Evolutionary conservation across 1,284 basidiomycete species (phyloP).

Genomic region (Afroboletus lepidellus): DNA sequence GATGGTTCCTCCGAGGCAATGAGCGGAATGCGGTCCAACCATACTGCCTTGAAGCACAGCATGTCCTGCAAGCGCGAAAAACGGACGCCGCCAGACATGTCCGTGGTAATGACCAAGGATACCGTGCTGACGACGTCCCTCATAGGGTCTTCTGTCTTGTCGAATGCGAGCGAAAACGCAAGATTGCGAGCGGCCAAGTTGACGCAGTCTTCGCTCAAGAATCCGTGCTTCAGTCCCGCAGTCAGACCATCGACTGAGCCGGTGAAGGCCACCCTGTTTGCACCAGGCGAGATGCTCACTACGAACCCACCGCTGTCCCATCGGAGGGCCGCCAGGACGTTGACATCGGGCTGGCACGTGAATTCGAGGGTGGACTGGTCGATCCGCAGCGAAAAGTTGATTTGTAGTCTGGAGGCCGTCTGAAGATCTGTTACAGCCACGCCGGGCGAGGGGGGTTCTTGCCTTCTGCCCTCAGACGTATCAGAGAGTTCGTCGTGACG

Average conservation of each 20-base stretch:
- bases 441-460: conserved; percentile 11
- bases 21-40: conserved; percentile 81
- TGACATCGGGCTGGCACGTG: conserved; percentile 85
- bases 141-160: conserved; percentile 44
- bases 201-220: conserved; percentile 77
- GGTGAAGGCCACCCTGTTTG: conserved; percentile 67
- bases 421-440: conserved; percentile 14
- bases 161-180: conserved; percentile 67
- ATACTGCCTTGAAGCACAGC: conserved; percentile 87
- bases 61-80: conserved; percentile 85
- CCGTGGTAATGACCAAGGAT: conserved; percentile 72
- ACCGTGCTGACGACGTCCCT: conserved; percentile 53
- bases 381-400: conserved; percentile 84
- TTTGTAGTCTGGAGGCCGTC: conserved; percentile 55
- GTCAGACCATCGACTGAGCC: conserved; percentile 80
- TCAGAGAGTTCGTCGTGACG: conserved; percentile 8
- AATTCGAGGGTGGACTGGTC: conserved; percentile 83
- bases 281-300: conserved; percentile 70
- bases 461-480: neutral
- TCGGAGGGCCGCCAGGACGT: conserved; percentile 79
- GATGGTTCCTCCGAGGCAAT: conserved; percentile 48
- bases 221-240: conserved; percentile 76
- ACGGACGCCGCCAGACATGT: conserved; percentile 69
- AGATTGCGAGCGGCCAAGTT: conserved; percentile 75
- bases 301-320: conserved; percentile 94